Conservation (phyloP, 2,329 filamentous ascomycete species). For the Talaromyces sp. region DNA sequence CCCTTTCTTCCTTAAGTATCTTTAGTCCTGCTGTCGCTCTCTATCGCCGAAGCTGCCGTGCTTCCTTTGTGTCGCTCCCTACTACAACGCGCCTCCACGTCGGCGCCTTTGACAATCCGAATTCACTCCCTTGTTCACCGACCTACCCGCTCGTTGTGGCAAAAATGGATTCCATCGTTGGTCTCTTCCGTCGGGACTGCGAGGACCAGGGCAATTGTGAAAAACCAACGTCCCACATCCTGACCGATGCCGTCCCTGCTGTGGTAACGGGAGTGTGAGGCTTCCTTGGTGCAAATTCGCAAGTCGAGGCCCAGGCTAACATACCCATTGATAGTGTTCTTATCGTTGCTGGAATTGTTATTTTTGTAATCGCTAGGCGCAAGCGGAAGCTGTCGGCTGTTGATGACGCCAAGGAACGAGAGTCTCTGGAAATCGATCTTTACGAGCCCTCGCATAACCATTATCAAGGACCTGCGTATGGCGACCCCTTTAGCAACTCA, state of each 20-base stretch:
- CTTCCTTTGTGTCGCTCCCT: not conserved
- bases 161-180: slow-evolving; percentile 4
- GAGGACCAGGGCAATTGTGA: slow-evolving; percentile 9
- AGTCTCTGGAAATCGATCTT: slow-evolving; percentile 12
- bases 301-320: not conserved
- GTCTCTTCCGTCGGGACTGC: slow-evolving; percentile 9
- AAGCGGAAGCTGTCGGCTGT: slow-evolving; percentile 3
- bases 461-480: not conserved
- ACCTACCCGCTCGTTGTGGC: too few relatives aligned
- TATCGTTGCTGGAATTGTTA: not conserved
- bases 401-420: slow-evolving; percentile 11
- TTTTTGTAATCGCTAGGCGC: slow-evolving; percentile 10
- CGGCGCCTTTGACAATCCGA: not conserved
- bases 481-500: slow-evolving; percentile 9
- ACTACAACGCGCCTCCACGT: not conserved
- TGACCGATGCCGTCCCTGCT: slow-evolving; percentile 11
- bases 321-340: slow-evolving; percentile 4
- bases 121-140: not conserved
- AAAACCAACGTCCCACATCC: slow-evolving; percentile 9
- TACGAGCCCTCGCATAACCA: slow-evolving; percentile 10
- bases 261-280: slow-evolving; percentile 8
- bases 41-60: not conserved
- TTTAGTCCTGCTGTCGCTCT: not conserved
- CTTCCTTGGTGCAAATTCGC: not conserved
- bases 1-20: not conserved